A percentile compares a stretch with the other conserved stretches of the same genome.
These are phyloP conservation scores for Clausena lansium DNA, from an alignment of 345 rosid genomes.

Conservation along the genomic window DNA sequence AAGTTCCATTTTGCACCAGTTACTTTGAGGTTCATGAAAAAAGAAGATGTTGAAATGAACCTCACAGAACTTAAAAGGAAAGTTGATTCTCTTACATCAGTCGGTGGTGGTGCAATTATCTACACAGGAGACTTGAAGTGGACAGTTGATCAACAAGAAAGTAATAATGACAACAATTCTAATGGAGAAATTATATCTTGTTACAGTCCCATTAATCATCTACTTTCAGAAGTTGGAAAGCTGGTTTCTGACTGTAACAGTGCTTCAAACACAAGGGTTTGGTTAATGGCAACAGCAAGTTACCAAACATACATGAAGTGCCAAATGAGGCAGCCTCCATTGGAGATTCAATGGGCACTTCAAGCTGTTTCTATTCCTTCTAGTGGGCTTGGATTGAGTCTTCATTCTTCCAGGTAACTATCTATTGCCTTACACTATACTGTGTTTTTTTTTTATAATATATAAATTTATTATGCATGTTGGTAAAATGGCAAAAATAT, in stretches of 20 bases:
- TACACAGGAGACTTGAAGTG: slow-evolving; percentile 82
- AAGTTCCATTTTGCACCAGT: slow-evolving; percentile 68
- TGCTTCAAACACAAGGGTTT: slow-evolving; percentile 42
- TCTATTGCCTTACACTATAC: neutral
- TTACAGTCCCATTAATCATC: slow-evolving; percentile 58
- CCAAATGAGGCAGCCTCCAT: slow-evolving; percentile 79
- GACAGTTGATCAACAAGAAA: slow-evolving; percentile 39
- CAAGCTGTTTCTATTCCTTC: slow-evolving; percentile 86
- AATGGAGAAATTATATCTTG: slow-evolving; percentile 20
- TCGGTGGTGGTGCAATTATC: slow-evolving; percentile 61
- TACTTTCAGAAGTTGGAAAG: slow-evolving; percentile 67
- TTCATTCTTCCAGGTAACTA: slow-evolving; percentile 66
- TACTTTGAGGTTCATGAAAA: slow-evolving; percentile 63
- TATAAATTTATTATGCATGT: neutral
- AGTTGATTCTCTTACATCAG: slow-evolving; percentile 46
- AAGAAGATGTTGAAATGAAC: slow-evolving; percentile 58
- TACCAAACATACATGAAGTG: slow-evolving; percentile 79
- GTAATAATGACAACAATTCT: neutral
- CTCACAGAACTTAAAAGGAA: slow-evolving; percentile 55
- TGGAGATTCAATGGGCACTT: slow-evolving; percentile 79
- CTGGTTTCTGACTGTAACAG: slow-evolving; percentile 38
- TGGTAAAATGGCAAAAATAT: neutral
- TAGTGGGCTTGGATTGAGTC: slow-evolving; percentile 72
- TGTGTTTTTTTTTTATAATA: neutral
- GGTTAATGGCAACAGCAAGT: slow-evolving; percentile 75